Evolutionary conservation across 495 filamentous ascomycete genomes (phyloP).

Genomic region (Tuber aestivum): DNA sequence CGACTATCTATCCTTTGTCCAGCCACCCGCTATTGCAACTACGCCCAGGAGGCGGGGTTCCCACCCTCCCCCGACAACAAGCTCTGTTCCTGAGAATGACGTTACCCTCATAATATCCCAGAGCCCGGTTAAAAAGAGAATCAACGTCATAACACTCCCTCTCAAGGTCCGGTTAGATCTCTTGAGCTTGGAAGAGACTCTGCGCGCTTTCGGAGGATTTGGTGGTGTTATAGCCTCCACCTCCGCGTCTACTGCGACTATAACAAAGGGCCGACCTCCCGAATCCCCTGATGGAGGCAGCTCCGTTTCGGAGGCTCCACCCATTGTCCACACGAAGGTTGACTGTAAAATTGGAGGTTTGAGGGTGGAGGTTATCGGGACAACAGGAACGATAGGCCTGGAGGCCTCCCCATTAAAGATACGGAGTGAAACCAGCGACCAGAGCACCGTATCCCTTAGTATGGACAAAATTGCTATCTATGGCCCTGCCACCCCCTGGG

Average conservation of each 20-base stretch:
- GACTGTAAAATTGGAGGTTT: conserved; percentile 73
- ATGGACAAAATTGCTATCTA: conserved; percentile 68
- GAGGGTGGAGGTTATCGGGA: conserved; percentile 65
- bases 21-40: conserved; percentile 20
- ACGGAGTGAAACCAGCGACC: conserved; percentile 54
- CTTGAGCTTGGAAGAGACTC: conserved; percentile 73
- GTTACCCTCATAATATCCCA: conserved; percentile 58
- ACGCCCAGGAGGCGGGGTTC: conserved; percentile 60
- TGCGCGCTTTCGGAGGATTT: conserved; percentile 83
- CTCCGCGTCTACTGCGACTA: conserved; percentile 64
- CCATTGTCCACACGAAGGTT: conserved; percentile 56
- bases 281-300: conserved; percentile 54
- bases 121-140: conserved; percentile 49
- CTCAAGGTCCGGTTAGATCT: conserved; percentile 72
- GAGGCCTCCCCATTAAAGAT: conserved; percentile 75
- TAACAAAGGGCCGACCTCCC: conserved; percentile 46
- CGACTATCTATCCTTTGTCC: conserved; percentile 68
- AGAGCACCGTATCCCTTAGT: conserved; percentile 60
- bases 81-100: conserved; percentile 51
- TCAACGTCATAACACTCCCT: conserved; percentile 76
- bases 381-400: conserved; percentile 64
- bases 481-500: conserved; percentile 55
- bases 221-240: conserved; percentile 86
- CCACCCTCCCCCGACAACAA: conserved; percentile 50
- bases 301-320: conserved; percentile 43